Evolutionary conservation across 1,284 basidiomycete species (phyloP).

Genomic region (Coniophora puteana): DNA sequence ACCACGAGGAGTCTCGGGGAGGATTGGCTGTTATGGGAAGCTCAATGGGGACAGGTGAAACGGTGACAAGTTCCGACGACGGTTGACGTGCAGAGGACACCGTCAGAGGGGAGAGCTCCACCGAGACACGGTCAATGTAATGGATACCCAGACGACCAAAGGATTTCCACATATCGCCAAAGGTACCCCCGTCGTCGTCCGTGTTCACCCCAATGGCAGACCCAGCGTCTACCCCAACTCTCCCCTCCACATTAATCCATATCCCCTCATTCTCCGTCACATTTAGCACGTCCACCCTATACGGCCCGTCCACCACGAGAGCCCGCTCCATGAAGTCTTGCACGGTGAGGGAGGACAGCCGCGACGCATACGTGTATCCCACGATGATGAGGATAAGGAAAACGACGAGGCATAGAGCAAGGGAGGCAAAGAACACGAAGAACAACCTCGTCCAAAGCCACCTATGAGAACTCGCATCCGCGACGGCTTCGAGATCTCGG

Average conservation of each 20-base stretch:
- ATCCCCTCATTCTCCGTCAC: conserved; percentile 54
- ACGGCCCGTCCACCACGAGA: conserved; percentile 58
- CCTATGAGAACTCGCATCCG: conserved; percentile 12
- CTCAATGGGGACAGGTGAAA: conserved; percentile 45
- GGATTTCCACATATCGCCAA: conserved; percentile 52
- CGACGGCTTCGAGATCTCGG: conserved; percentile 10
- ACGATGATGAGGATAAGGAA: conserved; percentile 44
- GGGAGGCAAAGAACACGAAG: conserved; percentile 27
- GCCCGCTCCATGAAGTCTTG: conserved; percentile 54
- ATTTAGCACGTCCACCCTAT: conserved; percentile 57
- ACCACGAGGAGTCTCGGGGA: conserved; percentile 52
- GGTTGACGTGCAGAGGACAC: conserved; percentile 41
- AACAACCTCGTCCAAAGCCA: conserved; percentile 24
- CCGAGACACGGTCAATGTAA: conserved; percentile 50
- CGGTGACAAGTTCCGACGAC: conserved; percentile 38
- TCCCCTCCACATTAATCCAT: conserved; percentile 54
- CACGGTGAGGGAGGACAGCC: conserved; percentile 47
- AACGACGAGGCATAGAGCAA: conserved; percentile 37
- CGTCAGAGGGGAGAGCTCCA: conserved; percentile 45
- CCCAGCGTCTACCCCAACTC: conserved; percentile 64
- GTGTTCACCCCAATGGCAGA: conserved; percentile 51
- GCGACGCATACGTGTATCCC: conserved; percentile 61
- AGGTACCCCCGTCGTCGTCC: conserved; percentile 35
- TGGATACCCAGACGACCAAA: conserved; percentile 64
- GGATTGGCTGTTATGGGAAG: conserved; percentile 57